Evolutionary conservation across 345 rosid species (phyloP).

Genomic region (Hirschfeldia incana): DNA sequence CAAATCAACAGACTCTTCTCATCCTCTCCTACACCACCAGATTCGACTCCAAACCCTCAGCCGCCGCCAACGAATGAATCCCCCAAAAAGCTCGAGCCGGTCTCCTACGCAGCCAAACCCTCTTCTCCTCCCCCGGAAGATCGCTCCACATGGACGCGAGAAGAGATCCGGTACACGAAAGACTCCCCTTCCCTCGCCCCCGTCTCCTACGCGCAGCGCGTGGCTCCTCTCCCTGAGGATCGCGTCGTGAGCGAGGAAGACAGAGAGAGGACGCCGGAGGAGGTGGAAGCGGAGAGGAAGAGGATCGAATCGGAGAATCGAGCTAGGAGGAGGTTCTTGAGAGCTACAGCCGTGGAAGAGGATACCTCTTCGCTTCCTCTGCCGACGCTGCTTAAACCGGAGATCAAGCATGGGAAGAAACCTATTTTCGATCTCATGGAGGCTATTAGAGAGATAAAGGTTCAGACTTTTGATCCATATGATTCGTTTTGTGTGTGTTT

Average conservation of each 20-base stretch:
- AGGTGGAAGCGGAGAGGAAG: conserved; percentile 45
- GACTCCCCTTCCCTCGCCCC: conserved; percentile 57
- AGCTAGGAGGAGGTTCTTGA: conserved; percentile 40
- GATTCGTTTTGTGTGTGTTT: neutral
- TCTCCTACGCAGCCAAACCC: conserved; percentile 66
- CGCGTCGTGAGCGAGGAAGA: conserved; percentile 37
- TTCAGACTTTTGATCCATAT: conserved; percentile 20
- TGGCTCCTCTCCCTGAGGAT: conserved; percentile 88
- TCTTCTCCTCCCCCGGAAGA: neutral
- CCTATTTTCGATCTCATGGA: conserved; percentile 74
- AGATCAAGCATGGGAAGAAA: conserved; percentile 55
- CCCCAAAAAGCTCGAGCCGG: conserved; percentile 44
- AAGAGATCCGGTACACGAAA: conserved; percentile 74
- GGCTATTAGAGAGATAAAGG: conserved; percentile 88
- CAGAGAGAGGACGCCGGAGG: conserved; percentile 34
- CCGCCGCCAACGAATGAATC: neutral
- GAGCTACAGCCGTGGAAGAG: conserved; percentile 45
- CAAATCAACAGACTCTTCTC: conserved; percentile 43
- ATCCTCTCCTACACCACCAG: conserved; percentile 36
- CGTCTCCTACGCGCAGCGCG: conserved; percentile 69
- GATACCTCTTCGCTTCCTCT: conserved; percentile 57
- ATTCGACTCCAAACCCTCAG: conserved; percentile 26
- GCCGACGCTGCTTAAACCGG: conserved; percentile 63
- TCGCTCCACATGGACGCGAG: conserved; percentile 50
- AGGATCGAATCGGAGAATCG: conserved; percentile 43